Conservation (phyloP, 805 yeast species). For the Scheffersomyces spartinae region DNA sequence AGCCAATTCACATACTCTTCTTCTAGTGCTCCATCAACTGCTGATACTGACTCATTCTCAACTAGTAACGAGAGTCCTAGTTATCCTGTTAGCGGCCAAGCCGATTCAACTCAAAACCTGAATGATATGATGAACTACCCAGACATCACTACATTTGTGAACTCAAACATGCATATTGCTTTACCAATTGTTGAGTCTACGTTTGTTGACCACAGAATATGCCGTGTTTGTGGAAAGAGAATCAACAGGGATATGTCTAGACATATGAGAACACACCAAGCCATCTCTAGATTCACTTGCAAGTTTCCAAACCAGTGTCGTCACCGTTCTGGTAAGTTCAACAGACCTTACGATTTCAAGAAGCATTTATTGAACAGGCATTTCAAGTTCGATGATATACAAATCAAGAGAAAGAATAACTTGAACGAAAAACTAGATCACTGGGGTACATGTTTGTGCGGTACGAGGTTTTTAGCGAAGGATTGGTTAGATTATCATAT, state of each 20-base stretch:
- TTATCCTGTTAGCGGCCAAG: too few species aligned
- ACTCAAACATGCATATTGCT: constrained; percentile 18
- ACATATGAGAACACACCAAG: constrained; percentile 52
- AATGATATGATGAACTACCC: too few species aligned
- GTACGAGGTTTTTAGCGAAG: constrained; percentile 17
- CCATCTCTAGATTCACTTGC: constrained; percentile 45
- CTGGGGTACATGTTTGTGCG: constrained; percentile 40
- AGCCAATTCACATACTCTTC: too few species aligned
- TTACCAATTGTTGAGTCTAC: constrained; percentile 25
- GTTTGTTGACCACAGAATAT: constrained; percentile 29
- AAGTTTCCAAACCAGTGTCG: constrained; percentile 46
- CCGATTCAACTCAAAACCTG: too few species aligned
- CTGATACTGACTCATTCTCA: too few species aligned
- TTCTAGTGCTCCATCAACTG: too few species aligned
- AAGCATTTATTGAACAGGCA: constrained; percentile 54
- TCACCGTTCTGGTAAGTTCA: constrained; percentile 52
- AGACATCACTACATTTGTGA: constrained; percentile 27
- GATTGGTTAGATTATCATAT: constrained; percentile 29
- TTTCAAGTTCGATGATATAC: constrained; percentile 39
- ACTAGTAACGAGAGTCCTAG: too few species aligned
- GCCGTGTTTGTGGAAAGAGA: constrained; percentile 41
- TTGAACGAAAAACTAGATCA: constrained; percentile 40
- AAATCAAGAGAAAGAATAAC: constrained; percentile 34
- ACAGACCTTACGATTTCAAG: constrained; percentile 58
- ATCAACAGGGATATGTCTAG: constrained; percentile 52